Evolutionary conservation across 495 filamentous ascomycete species (phyloP).

Genomic region (Lophium mytilinum): DNA sequence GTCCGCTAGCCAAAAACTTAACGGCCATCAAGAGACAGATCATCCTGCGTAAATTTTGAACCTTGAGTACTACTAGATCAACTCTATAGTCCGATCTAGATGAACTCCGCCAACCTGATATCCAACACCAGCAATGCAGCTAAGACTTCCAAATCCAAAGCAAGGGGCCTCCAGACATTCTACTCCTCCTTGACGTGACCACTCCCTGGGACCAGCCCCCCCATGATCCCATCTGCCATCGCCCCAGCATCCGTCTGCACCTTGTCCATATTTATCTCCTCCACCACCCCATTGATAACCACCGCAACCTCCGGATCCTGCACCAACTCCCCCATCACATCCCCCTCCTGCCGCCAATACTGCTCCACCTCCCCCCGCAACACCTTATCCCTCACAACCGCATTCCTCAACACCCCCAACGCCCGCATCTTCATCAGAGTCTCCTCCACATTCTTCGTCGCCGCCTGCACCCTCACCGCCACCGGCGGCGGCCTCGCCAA

Average conservation of each 20-base stretch:
- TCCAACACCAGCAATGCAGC: no score
- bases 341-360: constrained; percentile 48
- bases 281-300: constrained; percentile 43
- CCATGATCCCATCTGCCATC: constrained; percentile 42
- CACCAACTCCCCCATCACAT: constrained; percentile 29
- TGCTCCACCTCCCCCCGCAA: constrained; percentile 47
- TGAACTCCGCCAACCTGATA: no score
- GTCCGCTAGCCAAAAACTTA: no score
- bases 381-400: constrained; percentile 47
- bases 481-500: constrained; percentile 46
- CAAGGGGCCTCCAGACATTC: background rate
- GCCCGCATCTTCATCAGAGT: constrained; percentile 45
- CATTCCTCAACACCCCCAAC: constrained; percentile 48
- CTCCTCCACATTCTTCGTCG: constrained; percentile 38
- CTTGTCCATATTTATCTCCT: constrained; percentile 42
- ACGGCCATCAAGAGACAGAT: no score
- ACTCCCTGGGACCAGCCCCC: background rate
- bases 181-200: no score
- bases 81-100: no score
- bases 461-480: constrained; percentile 41
- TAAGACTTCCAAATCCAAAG: no score
- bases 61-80: no score
- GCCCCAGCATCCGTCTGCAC: constrained; percentile 48
- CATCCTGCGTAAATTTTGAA: no score
- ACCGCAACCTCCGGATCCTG: constrained; percentile 51